phyloP scores from a whole-genome alignment of 495 filamentous ascomycete genomes.

The Penicillium steckii region DNA sequence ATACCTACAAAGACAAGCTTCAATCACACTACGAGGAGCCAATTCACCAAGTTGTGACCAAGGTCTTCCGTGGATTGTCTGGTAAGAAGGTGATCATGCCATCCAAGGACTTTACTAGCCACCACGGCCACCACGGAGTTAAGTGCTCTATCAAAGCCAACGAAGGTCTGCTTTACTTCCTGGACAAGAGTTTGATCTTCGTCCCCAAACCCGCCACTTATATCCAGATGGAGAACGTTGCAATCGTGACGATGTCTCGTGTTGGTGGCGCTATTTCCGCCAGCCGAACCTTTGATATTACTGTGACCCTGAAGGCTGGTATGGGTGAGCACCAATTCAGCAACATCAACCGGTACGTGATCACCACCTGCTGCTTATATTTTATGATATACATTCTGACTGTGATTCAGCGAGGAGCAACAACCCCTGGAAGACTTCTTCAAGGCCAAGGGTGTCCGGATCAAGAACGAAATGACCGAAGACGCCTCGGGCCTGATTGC shows the following conservation, averaged over 20 bases:
- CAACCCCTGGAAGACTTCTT: constrained; percentile 94
- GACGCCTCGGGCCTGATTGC: constrained; percentile 35
- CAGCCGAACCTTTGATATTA: constrained; percentile 95
- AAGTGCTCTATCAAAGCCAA: constrained; percentile 99
- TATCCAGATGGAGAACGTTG: constrained; percentile 87
- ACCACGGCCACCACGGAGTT: constrained; percentile 90
- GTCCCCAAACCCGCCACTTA: constrained; percentile 98
- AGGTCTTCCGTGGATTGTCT: constrained; percentile 89
- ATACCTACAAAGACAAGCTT: constrained; percentile 88
- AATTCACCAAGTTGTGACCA: constrained; percentile 84
- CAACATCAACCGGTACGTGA: constrained; percentile 86
- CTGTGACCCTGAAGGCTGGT: constrained; percentile 77
- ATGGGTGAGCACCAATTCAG: constrained; percentile 88
- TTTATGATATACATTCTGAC: neutral
- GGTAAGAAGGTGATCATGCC: constrained; percentile 93
- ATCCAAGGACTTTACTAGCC: constrained; percentile 88
- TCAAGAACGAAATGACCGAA: constrained; percentile 91
- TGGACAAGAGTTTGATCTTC: constrained; percentile 99
- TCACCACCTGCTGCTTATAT: neutral
- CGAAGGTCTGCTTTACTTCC: constrained; percentile 93
- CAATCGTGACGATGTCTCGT: constrained; percentile 89
- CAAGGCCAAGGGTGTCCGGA: constrained; percentile 85
- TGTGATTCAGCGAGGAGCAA: constrained; percentile 72
- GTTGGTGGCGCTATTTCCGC: constrained; percentile 93
- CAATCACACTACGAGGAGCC: constrained; percentile 86